Evolutionary conservation across 352 stramenopile genomes (phyloP).

Genomic region (Pilasporangium apinafurcum): DNA sequence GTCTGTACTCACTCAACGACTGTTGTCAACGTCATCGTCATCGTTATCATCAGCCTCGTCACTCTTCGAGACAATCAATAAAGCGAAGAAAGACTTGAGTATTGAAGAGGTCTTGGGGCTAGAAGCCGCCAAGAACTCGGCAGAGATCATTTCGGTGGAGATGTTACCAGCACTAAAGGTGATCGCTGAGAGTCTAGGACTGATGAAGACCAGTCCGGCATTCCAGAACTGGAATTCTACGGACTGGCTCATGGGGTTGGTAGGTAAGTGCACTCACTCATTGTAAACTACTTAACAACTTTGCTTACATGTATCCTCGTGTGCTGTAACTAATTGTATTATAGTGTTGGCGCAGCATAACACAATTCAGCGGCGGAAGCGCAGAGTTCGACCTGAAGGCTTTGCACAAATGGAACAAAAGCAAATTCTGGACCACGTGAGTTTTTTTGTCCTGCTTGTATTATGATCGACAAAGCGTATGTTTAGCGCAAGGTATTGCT

Average conservation of each 20-base stretch:
- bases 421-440: conserved; percentile 1
- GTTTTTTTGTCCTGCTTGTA: not conserved
- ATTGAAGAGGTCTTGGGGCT: not conserved
- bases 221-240: conserved; percentile 66
- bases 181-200: conserved; percentile 58
- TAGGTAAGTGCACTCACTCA: conserved; percentile 11
- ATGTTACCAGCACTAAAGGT: conserved; percentile 71
- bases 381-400: conserved; percentile 16
- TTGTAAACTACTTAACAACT: not conserved
- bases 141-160: conserved; percentile 43
- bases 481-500: no score
- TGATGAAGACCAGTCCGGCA: conserved; percentile 48
- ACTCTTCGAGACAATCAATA: not conserved
- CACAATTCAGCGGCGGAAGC: conserved; percentile 25
- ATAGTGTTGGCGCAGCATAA: conserved; percentile 64
- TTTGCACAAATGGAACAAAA: conserved; percentile 9
- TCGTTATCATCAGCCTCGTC: not conserved
- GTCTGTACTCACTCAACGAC: no score
- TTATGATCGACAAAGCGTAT: no score
- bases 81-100: not conserved
- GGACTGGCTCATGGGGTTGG: conserved; percentile 80
- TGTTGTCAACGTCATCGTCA: conserved; percentile 2
- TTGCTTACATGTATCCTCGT: not conserved
- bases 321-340: no score
- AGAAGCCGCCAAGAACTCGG: not conserved